phyloP scores from a whole-genome alignment of 106 monocot genomes.

The Dendrobium chrysotoxum region DNA sequence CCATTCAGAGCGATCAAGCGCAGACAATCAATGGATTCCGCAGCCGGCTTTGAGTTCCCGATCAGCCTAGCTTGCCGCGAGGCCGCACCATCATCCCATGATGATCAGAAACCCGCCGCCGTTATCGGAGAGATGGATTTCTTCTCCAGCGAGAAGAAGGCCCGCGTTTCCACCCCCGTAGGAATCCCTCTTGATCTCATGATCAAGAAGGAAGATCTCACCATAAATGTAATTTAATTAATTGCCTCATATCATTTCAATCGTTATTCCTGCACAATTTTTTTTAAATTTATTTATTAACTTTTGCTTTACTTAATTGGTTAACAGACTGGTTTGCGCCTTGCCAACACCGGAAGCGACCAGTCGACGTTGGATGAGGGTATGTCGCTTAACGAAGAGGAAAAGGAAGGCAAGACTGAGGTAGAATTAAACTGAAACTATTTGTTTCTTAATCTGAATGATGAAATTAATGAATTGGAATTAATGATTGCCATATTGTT shows the following conservation, averaged over 20 bases:
- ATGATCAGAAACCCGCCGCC: conserved; percentile 1
- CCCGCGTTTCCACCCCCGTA: neutral
- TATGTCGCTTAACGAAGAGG: conserved; percentile 17
- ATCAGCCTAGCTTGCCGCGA: neutral
- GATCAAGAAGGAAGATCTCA: conserved; percentile 48
- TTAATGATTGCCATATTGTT: neutral
- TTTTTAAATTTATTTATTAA: neutral
- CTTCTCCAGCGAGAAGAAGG: conserved; percentile 65
- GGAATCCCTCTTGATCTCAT: conserved; percentile 11
- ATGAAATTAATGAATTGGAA: neutral
- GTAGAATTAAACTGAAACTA: neutral
- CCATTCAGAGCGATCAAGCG: conserved; percentile 3
- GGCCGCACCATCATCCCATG: neutral
- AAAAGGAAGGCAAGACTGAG: conserved; percentile 49
- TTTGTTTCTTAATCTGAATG: neutral
- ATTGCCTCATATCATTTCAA: neutral
- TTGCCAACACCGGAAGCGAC: conserved; percentile 62
- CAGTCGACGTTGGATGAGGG: conserved; percentile 32
- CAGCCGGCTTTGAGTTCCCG: conserved; percentile 5
- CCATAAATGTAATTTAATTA: conserved; percentile 42
- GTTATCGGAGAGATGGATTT: conserved; percentile 62
- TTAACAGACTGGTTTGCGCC: conserved; percentile 50
- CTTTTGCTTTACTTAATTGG: neutral
- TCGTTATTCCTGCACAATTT: neutral
- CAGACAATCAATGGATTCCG: conserved; percentile 8